Conservation (phyloP, 2,329 filamentous ascomycete genomes). For the Knufia petricola region DNA sequence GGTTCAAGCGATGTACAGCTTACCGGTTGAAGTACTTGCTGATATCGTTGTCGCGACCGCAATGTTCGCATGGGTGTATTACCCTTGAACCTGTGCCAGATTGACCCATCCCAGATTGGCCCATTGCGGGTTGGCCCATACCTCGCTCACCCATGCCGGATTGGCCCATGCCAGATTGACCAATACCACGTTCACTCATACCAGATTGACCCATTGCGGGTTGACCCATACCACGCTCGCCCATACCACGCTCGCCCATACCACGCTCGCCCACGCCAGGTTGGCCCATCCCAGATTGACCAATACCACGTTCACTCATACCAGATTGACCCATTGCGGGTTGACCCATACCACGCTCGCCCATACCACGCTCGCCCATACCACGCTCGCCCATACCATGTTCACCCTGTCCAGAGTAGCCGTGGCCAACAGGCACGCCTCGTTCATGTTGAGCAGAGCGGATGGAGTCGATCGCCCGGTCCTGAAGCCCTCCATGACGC, state of each 20-base stretch:
- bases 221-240: too few species aligned
- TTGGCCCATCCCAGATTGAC: too few species aligned
- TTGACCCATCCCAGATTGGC: too few species aligned
- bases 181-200: background rate
- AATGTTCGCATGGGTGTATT: constrained; percentile 4
- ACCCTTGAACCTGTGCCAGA: background rate
- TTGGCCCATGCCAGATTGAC: background rate
- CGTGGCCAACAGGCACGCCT: background rate
- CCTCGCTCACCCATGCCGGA: background rate
- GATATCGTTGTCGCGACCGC: constrained; percentile 10
- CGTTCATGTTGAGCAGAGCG: constrained; percentile 1
- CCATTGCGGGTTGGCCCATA: too few species aligned
- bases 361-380: background rate
- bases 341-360: too few species aligned
- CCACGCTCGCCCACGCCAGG: too few species aligned
- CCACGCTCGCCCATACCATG: background rate
- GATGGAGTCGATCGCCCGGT: background rate
- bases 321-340: too few species aligned
- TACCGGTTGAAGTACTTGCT: constrained; percentile 11
- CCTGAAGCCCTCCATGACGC: background rate
- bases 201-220: constrained; percentile 5
- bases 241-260: too few species aligned
- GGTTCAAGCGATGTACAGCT: background rate
- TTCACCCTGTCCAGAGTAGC: background rate
- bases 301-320: too few species aligned